Conservation (phyloP, 1,284 basidiomycete genomes). For the Tranzscheliella williamsii region DNA sequence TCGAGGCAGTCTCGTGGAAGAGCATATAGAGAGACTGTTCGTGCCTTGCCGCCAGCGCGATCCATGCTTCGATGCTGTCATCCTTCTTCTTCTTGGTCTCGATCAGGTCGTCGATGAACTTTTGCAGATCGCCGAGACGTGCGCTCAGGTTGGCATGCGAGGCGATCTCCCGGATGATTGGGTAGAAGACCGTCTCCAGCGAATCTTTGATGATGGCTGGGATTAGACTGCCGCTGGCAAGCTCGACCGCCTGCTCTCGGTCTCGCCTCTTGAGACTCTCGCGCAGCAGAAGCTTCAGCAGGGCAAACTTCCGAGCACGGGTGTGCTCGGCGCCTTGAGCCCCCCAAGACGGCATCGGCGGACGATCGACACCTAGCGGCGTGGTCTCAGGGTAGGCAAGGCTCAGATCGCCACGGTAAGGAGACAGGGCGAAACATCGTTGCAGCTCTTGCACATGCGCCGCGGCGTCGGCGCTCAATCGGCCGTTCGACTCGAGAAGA, state of each 20-base stretch:
- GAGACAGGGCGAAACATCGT: slow-evolving; percentile 50
- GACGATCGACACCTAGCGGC: slow-evolving; percentile 27
- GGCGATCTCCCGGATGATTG: slow-evolving; percentile 45
- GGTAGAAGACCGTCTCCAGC: slow-evolving; percentile 53
- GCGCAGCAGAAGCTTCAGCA: slow-evolving; percentile 54
- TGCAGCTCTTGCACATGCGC: slow-evolving; percentile 51
- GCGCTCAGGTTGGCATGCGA: slow-evolving; percentile 42
- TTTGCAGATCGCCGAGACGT: slow-evolving; percentile 55
- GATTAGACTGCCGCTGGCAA: slow-evolving; percentile 50
- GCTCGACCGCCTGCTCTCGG: slow-evolving; percentile 47
- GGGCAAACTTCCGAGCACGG: slow-evolving; percentile 55
- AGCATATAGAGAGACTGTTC: slow-evolving; percentile 56
- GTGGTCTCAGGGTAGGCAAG: slow-evolving; percentile 52
- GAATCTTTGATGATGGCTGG: slow-evolving; percentile 55
- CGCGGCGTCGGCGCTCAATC: slow-evolving; percentile 28
- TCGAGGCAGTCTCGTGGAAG: slow-evolving; percentile 54
- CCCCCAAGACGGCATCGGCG: slow-evolving; percentile 40
- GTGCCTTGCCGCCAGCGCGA: slow-evolving; percentile 52
- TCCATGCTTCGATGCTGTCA: slow-evolving; percentile 49
- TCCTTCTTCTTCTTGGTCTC: slow-evolving; percentile 42
- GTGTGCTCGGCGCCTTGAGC: slow-evolving; percentile 34
- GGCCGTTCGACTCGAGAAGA: slow-evolving; percentile 37
- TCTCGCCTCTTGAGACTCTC: slow-evolving; percentile 55
- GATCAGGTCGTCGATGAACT: slow-evolving; percentile 55
- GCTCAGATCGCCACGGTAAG: slow-evolving; percentile 43